Evolutionary conservation across 345 rosid genomes (phyloP).

Genomic region (Euphorbia tirucalli): DNA sequence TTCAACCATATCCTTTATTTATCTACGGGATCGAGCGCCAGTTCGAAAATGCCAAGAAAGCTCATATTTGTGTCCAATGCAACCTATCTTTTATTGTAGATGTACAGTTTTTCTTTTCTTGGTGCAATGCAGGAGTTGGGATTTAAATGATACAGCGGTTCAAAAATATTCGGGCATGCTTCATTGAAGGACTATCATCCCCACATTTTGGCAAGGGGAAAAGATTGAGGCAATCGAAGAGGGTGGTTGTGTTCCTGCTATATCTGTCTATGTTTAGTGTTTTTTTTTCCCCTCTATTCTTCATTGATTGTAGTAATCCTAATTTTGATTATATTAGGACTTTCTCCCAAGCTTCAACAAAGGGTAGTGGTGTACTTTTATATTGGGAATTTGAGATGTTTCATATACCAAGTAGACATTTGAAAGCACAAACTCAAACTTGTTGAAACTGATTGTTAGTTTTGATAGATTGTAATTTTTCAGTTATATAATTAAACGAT

Average conservation of each 20-base stretch:
- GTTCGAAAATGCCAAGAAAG: background rate
- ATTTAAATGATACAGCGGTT: conserved; percentile 10
- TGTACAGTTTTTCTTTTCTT: conserved; percentile 28
- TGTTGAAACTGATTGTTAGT: background rate
- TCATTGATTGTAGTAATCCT: conserved; percentile 11
- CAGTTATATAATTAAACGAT: background rate
- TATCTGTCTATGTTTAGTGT: conserved; percentile 17
- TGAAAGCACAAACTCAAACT: conserved; percentile 1
- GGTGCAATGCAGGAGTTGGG: conserved; percentile 8
- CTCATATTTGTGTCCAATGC: background rate
- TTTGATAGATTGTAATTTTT: background rate
- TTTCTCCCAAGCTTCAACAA: conserved; percentile 6
- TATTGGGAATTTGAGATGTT: background rate
- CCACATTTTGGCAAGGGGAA: conserved; percentile 13
- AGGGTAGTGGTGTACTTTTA: conserved; percentile 5
- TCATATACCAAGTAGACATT: background rate
- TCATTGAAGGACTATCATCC: conserved; percentile 1
- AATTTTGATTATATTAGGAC: background rate
- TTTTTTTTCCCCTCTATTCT: conserved; percentile 1
- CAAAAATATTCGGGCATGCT: conserved; percentile 16
- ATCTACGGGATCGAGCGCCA: background rate
- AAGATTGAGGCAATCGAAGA: conserved; percentile 11
- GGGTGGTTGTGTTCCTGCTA: conserved; percentile 9
- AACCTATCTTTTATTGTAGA: conserved; percentile 13
- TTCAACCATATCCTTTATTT: conserved; percentile 5